Conservation (phyloP, 179 eudicot species). For the Beta lomatogona region DNA sequence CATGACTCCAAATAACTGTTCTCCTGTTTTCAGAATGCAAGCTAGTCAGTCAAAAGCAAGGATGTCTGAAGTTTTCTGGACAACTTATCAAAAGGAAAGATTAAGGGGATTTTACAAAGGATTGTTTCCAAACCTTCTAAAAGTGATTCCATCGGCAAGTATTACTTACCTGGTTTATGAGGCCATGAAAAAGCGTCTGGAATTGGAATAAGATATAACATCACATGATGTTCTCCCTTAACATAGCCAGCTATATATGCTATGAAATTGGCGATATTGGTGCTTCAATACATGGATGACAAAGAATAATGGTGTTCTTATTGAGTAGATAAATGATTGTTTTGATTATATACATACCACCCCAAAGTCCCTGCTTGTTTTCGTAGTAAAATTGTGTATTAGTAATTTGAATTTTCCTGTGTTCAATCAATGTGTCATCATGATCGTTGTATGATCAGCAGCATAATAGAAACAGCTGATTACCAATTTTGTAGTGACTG, state of each 20-base stretch:
- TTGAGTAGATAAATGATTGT: constrained; percentile 39
- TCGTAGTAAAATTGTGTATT: constrained; percentile 25
- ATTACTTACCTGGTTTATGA: constrained; percentile 88
- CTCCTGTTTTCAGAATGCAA: constrained; percentile 61
- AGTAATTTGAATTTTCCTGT: constrained; percentile 9
- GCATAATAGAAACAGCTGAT: constrained; percentile 27
- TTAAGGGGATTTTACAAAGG: constrained; percentile 91
- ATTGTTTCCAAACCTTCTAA: constrained; percentile 85
- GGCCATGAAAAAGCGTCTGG: constrained; percentile 83
- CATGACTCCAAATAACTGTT: neutral
- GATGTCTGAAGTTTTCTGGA: constrained; percentile 73
- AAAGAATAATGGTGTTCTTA: constrained; percentile 25
- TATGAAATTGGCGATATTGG: constrained; percentile 17
- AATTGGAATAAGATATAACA: constrained; percentile 48
- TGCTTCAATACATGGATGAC: constrained; percentile 33
- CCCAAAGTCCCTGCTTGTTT: constrained; percentile 26
- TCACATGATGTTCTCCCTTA: constrained; percentile 11
- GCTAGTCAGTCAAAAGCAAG: constrained; percentile 56
- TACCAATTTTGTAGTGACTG: constrained; percentile 39
- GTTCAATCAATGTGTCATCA: constrained; percentile 24
- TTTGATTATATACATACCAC: constrained; percentile 25
- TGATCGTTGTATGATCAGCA: constrained; percentile 36
- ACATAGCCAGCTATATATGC: constrained; percentile 32
- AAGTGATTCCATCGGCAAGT: constrained; percentile 95
- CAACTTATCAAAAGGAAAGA: constrained; percentile 64